Evolutionary conservation across 164 flowering plant genomes (phyloP).

Genomic region (Macadamia tetraphylla): DNA sequence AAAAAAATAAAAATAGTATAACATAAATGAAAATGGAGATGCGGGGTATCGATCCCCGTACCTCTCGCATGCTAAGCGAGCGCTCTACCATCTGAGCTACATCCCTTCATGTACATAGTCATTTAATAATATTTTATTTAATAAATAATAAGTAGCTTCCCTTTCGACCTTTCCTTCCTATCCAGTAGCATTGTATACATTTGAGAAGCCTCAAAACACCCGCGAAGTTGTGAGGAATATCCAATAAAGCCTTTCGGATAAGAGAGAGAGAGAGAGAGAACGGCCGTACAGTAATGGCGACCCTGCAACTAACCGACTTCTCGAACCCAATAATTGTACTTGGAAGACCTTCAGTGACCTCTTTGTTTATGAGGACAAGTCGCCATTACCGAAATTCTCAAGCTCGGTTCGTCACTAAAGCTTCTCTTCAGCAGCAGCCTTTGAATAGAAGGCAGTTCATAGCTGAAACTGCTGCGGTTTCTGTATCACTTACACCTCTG

Average conservation of each 20-base stretch:
- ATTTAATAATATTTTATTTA: no score
- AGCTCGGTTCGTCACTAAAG: conserved; percentile 20
- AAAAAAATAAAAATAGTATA: no score
- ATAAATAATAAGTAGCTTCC: no score
- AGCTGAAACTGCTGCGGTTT: conserved; percentile 35
- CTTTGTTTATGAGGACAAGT: conserved; percentile 8
- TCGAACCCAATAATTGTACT: conserved; percentile 17
- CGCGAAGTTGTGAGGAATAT: conserved; percentile 16
- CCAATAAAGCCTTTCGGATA: conserved; percentile 14
- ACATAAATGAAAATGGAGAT: conserved; percentile 27
- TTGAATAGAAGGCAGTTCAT: conserved; percentile 37
- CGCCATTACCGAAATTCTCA: conserved; percentile 12
- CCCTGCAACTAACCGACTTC: conserved; percentile 27
- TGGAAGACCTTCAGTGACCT: conserved; percentile 18
- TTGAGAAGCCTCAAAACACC: conserved; percentile 19
- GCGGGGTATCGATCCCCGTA: conserved; percentile 63
- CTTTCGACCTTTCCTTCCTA: no score
- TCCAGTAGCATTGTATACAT: no score
- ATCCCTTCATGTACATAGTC: conserved; percentile 31
- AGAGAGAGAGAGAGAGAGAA: conserved; percentile 19
- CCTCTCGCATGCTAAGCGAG: conserved; percentile 99
- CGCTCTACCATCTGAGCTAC: conserved; percentile 99
- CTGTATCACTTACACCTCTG: conserved; percentile 21
- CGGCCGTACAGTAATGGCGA: conserved; percentile 25
- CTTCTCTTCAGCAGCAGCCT: conserved; percentile 14